phyloP scores from a whole-genome alignment of 169 alveolate species.

The Amoebophrya sp. region DNA sequence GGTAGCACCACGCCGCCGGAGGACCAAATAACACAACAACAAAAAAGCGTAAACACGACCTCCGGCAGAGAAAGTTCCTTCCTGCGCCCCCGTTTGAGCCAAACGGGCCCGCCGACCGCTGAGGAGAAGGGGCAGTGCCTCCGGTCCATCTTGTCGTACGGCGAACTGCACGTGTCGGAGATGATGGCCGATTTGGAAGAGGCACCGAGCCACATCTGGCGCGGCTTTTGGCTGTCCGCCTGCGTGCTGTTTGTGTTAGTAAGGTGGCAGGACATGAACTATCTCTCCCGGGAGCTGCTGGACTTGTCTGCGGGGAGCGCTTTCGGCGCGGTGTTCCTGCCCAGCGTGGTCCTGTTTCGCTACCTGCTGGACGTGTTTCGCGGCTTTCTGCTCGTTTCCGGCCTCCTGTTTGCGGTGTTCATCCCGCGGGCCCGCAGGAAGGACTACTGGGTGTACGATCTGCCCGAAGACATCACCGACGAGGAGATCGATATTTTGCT shows the following conservation, averaged over 20 bases:
- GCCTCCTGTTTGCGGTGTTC: background rate
- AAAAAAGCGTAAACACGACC: too few relatives aligned
- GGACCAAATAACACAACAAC: too few relatives aligned
- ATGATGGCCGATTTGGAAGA: background rate
- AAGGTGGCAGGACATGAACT: background rate
- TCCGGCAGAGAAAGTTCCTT: too few relatives aligned
- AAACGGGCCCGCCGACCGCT: background rate
- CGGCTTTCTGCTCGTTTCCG: background rate
- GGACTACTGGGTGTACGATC: background rate
- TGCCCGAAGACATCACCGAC: background rate
- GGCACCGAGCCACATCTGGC: background rate
- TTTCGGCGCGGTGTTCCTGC: too few relatives aligned
- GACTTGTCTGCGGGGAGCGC: background rate
- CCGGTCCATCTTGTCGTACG: background rate
- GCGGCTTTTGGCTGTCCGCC: background rate
- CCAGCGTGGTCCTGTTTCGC: background rate
- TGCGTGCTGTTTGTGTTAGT: background rate
- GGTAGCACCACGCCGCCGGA: too few relatives aligned
- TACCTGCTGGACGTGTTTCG: background rate
- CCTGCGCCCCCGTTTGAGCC: too few relatives aligned
- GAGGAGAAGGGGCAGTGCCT: background rate
- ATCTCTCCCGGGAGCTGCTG: background rate
- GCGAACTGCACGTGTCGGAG: background rate
- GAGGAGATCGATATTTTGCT: background rate
- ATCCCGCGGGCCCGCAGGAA: background rate